Percentiles rank a stretch among this genome's conserved stretches.
These are phyloP conservation scores for Aspergillus fructus DNA, from an alignment of 2,329 filamentous ascomycete genomes.

Conservation along the genomic window DNA sequence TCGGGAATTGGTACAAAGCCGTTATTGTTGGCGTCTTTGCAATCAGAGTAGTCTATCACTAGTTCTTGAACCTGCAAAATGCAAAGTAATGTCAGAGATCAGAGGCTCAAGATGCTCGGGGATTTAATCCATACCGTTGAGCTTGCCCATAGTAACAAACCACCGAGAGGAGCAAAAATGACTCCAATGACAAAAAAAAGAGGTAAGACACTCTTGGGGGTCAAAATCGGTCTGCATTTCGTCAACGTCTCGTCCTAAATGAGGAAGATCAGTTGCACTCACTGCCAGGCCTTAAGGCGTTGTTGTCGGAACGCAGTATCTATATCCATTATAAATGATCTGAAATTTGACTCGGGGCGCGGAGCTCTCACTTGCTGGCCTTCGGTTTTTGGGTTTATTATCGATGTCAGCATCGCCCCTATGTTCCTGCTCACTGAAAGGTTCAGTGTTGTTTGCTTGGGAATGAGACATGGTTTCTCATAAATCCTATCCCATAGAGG, in stretches of 20 bases:
- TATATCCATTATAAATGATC: slow-evolving; percentile 38
- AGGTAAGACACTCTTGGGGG: slow-evolving; percentile 87
- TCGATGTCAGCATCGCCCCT: slow-evolving; percentile 42
- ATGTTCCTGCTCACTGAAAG: slow-evolving; percentile 46
- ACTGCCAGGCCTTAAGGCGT: slow-evolving; percentile 98
- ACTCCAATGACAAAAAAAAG: slow-evolving; percentile 88
- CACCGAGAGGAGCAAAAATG: slow-evolving; percentile 91
- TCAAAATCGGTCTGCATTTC: slow-evolving; percentile 76
- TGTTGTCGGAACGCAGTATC: slow-evolving; percentile 97
- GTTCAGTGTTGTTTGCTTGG: slow-evolving; percentile 40
- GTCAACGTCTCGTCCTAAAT: slow-evolving; percentile 12
- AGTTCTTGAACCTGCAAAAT: slow-evolving; percentile 79
- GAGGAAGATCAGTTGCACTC: slow-evolving; percentile 42
- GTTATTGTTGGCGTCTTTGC: slow-evolving; percentile 51
- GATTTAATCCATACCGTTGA: slow-evolving; percentile 58
- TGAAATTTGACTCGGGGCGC: slow-evolving; percentile 6
- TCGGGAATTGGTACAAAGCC: slow-evolving; percentile 51
- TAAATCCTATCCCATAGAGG: not conserved
- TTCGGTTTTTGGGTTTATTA: slow-evolving; percentile 87
- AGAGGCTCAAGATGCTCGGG: too few relatives aligned
- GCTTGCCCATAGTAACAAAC: slow-evolving; percentile 81
- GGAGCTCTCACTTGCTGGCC: slow-evolving; percentile 71
- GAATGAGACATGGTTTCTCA: slow-evolving; percentile 45
- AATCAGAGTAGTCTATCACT: slow-evolving; percentile 84
- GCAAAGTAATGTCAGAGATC: not conserved